phyloP scores from a whole-genome alignment of 176 grass and related monocot species.

The Triticum timopheevii region DNA sequence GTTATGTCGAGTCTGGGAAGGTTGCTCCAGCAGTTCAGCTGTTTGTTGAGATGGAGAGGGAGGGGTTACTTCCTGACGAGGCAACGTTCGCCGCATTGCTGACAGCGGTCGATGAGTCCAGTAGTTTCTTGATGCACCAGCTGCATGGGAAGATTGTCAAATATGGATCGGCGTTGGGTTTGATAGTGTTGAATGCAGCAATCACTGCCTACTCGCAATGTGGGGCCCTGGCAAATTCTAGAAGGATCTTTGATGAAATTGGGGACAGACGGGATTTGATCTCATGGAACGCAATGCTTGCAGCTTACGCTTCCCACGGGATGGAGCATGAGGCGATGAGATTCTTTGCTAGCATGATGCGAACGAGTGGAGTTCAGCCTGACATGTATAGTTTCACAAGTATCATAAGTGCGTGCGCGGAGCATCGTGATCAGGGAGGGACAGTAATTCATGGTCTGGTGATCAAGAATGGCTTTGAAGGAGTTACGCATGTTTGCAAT shows the following conservation, averaged over 20 bases:
- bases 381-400: slow-evolving; percentile 75
- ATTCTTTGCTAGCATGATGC: slow-evolving; percentile 56
- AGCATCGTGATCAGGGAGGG: slow-evolving; percentile 23
- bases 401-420: slow-evolving; percentile 44
- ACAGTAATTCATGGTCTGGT: slow-evolving; percentile 45
- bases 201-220: slow-evolving; percentile 57
- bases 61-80: slow-evolving; percentile 41
- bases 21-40: background rate
- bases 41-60: slow-evolving; percentile 50
- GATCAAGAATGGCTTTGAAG: slow-evolving; percentile 47
- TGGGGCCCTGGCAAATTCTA: slow-evolving; percentile 29
- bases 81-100: slow-evolving; percentile 55
- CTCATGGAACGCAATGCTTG: slow-evolving; percentile 75
- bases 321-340: slow-evolving; percentile 8
- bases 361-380: slow-evolving; percentile 15
- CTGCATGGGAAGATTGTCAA: slow-evolving; percentile 56
- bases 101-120: background rate
- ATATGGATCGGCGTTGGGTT: slow-evolving; percentile 22
- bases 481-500: slow-evolving; percentile 42
- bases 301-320: slow-evolving; percentile 39
- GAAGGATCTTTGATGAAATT: slow-evolving; percentile 56
- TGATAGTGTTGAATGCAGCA: slow-evolving; percentile 50
- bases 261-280: slow-evolving; percentile 43
- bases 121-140: slow-evolving; percentile 32
- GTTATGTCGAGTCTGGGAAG: slow-evolving; percentile 10